Evolutionary conservation across 129 eudicot species (phyloP).

Genomic region (Flaveria robusta): DNA sequence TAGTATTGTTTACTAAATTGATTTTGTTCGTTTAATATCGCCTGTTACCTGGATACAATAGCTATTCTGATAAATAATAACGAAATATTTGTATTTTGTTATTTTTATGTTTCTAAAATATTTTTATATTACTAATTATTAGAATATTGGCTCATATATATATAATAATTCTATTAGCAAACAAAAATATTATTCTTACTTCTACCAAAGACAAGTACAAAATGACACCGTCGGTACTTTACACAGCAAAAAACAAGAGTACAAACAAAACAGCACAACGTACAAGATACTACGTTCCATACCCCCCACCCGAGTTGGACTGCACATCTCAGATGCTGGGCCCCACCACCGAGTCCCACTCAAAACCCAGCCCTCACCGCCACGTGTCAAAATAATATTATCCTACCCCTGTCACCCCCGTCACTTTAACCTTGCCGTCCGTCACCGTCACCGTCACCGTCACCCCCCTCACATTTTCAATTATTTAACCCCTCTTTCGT

Average conservation of each 20-base stretch:
- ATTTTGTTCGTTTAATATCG: no score
- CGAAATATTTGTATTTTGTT: neutral
- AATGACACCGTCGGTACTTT: conserved; percentile 17
- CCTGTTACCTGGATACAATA: no score
- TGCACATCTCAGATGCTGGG: neutral
- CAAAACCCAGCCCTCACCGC: conserved; percentile 11
- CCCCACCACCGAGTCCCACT: conserved; percentile 16
- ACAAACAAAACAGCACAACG: conserved; percentile 40
- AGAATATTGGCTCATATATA: neutral
- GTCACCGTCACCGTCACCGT: conserved; percentile 21
- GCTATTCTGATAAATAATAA: neutral
- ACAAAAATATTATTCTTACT: conserved; percentile 26
- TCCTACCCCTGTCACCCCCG: conserved; percentile 24
- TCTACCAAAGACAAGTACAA: conserved; percentile 21
- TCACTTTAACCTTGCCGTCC: conserved; percentile 40
- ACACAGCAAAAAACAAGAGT: conserved; percentile 27
- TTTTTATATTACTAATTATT: neutral
- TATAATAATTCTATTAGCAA: neutral
- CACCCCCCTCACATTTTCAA: conserved; percentile 16
- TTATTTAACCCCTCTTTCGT: conserved; percentile 30
- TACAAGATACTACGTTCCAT: conserved; percentile 34
- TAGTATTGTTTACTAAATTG: no score
- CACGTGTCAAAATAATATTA: conserved; percentile 29
- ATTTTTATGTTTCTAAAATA: neutral
- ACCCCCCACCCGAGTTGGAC: conserved; percentile 9